Evolutionary conservation across 495 filamentous ascomycete species (phyloP).

Genomic region (Hapsidospora chrysogenum): DNA sequence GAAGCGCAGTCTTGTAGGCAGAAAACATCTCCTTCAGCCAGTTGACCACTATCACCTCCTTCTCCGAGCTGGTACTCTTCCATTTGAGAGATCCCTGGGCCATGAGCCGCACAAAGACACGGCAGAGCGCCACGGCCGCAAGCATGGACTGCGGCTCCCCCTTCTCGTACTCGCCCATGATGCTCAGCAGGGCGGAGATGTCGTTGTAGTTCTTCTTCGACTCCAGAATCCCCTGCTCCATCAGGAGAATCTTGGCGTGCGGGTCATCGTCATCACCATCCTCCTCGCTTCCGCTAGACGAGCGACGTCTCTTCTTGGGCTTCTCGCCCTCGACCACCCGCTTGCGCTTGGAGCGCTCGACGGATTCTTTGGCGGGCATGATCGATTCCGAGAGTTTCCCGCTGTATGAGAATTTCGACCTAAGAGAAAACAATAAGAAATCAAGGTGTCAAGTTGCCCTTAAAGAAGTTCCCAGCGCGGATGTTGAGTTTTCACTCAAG

Average conservation of each 20-base stretch:
- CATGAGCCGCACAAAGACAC: conserved; percentile 75
- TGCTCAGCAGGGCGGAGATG: conserved; percentile 43
- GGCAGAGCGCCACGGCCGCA: conserved; percentile 67
- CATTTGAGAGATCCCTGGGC: conserved; percentile 54
- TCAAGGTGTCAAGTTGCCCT: too few relatives aligned
- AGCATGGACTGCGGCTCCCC: conserved; percentile 19
- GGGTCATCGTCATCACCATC: conserved; percentile 18
- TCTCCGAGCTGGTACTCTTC: conserved; percentile 43
- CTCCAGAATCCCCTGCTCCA: conserved; percentile 65
- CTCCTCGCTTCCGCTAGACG: conserved; percentile 15
- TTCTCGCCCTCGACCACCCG: conserved; percentile 1
- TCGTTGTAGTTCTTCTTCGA: conserved; percentile 88
- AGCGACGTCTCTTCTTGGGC: conserved; percentile 33
- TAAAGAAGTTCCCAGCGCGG: too few relatives aligned
- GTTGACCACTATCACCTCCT: conserved; percentile 52
- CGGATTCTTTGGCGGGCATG: too few relatives aligned
- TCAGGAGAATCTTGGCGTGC: conserved; percentile 41
- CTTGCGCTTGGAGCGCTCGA: conserved; percentile 5
- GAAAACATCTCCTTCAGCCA: conserved; percentile 65
- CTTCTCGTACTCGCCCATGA: conserved; percentile 1
- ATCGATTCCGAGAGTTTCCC: too few relatives aligned
- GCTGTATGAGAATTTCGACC: too few relatives aligned
- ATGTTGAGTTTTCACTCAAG: too few relatives aligned
- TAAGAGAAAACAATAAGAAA: too few relatives aligned
- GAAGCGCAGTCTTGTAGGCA: conserved; percentile 45